These are phyloP conservation scores for Xylariaceae sp. DNA, from an alignment of 2,329 filamentous ascomycete species.

Conservation along the genomic window DNA sequence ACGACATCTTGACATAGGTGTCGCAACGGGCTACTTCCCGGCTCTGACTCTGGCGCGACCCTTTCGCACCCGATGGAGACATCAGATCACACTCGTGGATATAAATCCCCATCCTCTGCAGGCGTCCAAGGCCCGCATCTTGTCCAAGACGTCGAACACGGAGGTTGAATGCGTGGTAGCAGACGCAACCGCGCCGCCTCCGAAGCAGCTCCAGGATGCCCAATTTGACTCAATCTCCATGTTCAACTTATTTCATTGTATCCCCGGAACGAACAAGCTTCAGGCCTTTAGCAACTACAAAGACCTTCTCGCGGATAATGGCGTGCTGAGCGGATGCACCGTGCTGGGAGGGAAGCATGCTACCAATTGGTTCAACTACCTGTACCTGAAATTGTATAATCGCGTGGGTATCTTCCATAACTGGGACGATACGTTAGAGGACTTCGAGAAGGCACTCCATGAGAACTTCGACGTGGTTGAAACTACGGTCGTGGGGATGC, in stretches of 20 bases:
- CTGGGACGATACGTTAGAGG: slow-evolving; percentile 30
- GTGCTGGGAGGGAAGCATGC: slow-evolving; percentile 27
- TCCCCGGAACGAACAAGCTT: slow-evolving; percentile 29
- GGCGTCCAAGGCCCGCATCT: slow-evolving; percentile 21
- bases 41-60: slow-evolving; percentile 11
- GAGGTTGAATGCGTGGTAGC: slow-evolving; percentile 26
- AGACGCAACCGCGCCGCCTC: slow-evolving; percentile 30
- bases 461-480: slow-evolving; percentile 35
- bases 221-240: slow-evolving; percentile 38
- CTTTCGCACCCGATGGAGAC: slow-evolving; percentile 10
- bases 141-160: slow-evolving; percentile 10
- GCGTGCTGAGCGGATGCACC: slow-evolving; percentile 33
- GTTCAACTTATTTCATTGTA: slow-evolving; percentile 38
- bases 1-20: slow-evolving; percentile 12
- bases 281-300: slow-evolving; percentile 27
- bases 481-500: slow-evolving; percentile 32
- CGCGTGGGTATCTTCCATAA: slow-evolving; percentile 34
- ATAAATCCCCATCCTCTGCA: slow-evolving; percentile 28
- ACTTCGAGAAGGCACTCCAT: slow-evolving; percentile 29
- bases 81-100: slow-evolving; percentile 33
- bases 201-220: slow-evolving; percentile 15
- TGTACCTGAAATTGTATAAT: slow-evolving; percentile 31
- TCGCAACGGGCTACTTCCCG: slow-evolving; percentile 14
- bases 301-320: slow-evolving; percentile 25
- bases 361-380: slow-evolving; percentile 18